phyloP scores from a whole-genome alignment of 441 rosid species.

The Rhodomyrtus psidioides region DNA sequence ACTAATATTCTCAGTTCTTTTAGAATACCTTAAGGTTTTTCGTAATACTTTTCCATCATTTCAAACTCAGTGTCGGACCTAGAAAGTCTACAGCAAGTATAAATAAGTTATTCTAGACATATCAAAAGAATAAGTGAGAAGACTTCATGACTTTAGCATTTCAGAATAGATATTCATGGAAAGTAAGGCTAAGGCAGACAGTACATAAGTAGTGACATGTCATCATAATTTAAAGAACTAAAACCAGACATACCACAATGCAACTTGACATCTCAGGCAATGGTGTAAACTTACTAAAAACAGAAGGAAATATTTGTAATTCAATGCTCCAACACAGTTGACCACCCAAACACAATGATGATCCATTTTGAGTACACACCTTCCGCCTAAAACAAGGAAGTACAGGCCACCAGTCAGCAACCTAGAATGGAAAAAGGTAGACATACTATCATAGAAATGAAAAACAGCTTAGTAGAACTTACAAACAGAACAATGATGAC shows the following conservation, averaged over 20 bases:
- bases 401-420: background rate
- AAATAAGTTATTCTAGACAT: background rate
- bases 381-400: slow-evolving; percentile 47
- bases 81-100: background rate
- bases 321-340: slow-evolving; percentile 81
- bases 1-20: background rate
- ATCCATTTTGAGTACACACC: slow-evolving; percentile 87
- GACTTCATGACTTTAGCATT: background rate
- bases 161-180: background rate
- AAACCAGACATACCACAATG: background rate
- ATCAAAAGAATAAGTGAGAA: background rate
- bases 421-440: background rate
- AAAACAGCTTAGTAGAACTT: slow-evolving; percentile 13
- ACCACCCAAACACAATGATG: slow-evolving; percentile 98
- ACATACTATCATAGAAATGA: background rate
- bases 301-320: slow-evolving; percentile 82
- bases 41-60: background rate
- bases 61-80: background rate
- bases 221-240: background rate
- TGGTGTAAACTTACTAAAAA: slow-evolving; percentile 54
- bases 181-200: background rate
- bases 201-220: background rate
- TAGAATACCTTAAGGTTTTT: background rate
- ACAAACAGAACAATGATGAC: slow-evolving; percentile 94
- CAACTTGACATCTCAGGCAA: background rate